These are phyloP conservation scores for Omphalea diandra DNA, from an alignment of 441 rosid species.

Conservation along the genomic window DNA sequence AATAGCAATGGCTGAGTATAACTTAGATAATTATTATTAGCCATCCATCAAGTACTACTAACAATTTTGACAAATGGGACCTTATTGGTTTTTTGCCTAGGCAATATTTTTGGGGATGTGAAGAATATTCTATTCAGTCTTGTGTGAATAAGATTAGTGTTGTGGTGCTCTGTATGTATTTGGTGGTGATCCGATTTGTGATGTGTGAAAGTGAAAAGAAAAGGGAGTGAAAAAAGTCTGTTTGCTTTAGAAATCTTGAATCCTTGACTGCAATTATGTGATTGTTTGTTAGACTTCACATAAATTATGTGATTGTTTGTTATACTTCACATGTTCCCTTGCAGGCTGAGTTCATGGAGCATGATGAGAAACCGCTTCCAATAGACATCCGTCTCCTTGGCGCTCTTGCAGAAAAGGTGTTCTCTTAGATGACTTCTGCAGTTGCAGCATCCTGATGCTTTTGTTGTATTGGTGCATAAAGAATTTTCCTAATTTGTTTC, in stretches of 20 bases:
- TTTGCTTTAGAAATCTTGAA: neutral
- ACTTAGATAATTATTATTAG: neutral
- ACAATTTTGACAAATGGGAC: neutral
- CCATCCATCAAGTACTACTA: neutral
- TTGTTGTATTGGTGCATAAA: slow-evolving; percentile 10
- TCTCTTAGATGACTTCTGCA: slow-evolving; percentile 14
- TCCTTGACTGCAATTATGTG: neutral
- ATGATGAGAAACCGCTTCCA: slow-evolving; percentile 98
- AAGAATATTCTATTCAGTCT: neutral
- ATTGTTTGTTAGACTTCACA: too few species aligned
- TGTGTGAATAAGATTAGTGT: neutral
- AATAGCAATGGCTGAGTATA: neutral
- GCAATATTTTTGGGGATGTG: neutral
- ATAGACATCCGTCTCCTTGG: slow-evolving; percentile 99
- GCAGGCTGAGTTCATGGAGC: slow-evolving; percentile 99
- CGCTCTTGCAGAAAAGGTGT: slow-evolving; percentile 99
- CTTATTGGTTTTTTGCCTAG: neutral
- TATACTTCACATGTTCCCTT: slow-evolving; percentile 17
- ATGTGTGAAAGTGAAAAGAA: neutral
- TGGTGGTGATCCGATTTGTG: neutral
- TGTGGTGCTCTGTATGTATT: neutral
- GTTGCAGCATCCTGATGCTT: slow-evolving; percentile 13
- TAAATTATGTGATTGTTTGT: too few species aligned
- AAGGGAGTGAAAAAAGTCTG: neutral
- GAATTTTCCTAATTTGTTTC: neutral